Evolutionary conservation across 805 yeast genomes (phyloP).

Genomic region (Pichia paraexigua): DNA sequence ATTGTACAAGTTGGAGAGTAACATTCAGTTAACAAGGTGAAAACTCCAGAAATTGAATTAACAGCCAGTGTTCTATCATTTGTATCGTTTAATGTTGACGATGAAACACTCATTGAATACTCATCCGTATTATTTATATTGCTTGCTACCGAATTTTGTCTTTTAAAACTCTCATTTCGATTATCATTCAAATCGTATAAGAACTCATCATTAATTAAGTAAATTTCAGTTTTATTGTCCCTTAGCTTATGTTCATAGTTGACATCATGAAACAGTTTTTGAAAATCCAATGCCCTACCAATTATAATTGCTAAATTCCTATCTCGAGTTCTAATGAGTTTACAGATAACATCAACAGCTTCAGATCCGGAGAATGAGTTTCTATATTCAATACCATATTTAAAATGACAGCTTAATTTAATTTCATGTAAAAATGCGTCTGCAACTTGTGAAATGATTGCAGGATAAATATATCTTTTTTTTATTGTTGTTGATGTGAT

Average conservation of each 20-base stretch:
- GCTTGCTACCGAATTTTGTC: constrained; percentile 24
- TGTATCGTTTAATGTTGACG: constrained; percentile 1
- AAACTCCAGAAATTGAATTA: constrained; percentile 72
- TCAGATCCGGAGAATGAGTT: constrained; percentile 91
- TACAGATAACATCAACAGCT: constrained; percentile 86
- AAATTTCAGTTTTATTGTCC: constrained; percentile 81
- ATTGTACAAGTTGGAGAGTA: constrained; percentile 95
- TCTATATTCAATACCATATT: constrained; percentile 85
- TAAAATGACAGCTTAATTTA: constrained; percentile 67
- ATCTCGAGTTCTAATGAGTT: constrained; percentile 82
- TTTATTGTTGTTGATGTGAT: constrained; percentile 38
- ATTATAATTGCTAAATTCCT: constrained; percentile 80
- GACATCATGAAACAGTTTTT: constrained; percentile 89
- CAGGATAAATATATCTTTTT: constrained; percentile 64
- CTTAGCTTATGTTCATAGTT: constrained; percentile 89
- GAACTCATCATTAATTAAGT: constrained; percentile 63
- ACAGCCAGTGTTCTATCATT: constrained; percentile 2
- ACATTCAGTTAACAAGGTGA: constrained; percentile 86
- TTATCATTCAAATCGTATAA: constrained; percentile 16
- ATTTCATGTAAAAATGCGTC: constrained; percentile 62
- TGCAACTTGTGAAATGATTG: constrained; percentile 80
- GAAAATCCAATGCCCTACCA: constrained; percentile 92
- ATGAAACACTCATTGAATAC: background rate
- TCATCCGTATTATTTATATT: constrained; percentile 14
- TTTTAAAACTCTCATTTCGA: constrained; percentile 13